Percentiles rank a stretch among this genome's conserved stretches.
Conservation (phyloP, 2,329 filamentous ascomycete species). For the Trichoderma polysporum region DNA sequence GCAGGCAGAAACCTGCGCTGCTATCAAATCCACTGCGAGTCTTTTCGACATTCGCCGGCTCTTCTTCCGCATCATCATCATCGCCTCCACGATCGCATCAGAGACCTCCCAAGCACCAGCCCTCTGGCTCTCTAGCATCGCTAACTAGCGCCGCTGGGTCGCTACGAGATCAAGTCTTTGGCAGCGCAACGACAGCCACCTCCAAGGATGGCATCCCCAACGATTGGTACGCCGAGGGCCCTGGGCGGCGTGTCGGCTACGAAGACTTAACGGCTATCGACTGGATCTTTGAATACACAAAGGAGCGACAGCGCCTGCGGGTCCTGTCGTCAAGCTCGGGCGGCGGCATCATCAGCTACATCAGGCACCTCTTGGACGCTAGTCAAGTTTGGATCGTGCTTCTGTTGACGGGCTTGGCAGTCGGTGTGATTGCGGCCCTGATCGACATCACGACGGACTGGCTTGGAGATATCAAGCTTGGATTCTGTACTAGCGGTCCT, state of each 20-base stretch:
- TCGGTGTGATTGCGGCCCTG: conserved; percentile 78
- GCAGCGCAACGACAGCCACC: conserved; percentile 27
- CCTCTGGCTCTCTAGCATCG: background rate
- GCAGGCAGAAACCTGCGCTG: conserved; percentile 56
- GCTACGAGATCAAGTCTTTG: background rate
- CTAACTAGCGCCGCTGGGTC: conserved; percentile 17
- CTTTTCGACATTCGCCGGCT: conserved; percentile 48
- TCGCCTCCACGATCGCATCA: conserved; percentile 5
- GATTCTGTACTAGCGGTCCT: conserved; percentile 72
- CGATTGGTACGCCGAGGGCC: conserved; percentile 91
- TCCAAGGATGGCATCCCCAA: conserved; percentile 50
- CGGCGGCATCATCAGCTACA: conserved; percentile 69
- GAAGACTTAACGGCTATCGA: conserved; percentile 97
- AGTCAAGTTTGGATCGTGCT: conserved; percentile 92
- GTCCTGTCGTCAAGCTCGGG: conserved; percentile 67
- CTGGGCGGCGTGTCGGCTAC: conserved; percentile 86
- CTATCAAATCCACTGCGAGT: conserved; percentile 49
- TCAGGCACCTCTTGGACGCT: conserved; percentile 73
- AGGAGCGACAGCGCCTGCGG: conserved; percentile 86
- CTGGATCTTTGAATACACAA: conserved; percentile 99
- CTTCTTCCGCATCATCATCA: conserved; percentile 8
- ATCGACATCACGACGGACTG: conserved; percentile 92
- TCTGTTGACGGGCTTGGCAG: conserved; percentile 78
- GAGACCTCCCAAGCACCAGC: conserved; percentile 2
- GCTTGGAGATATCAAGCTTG: conserved; percentile 88